phyloP scores from a whole-genome alignment of 2,329 filamentous ascomycete genomes.

The Nigrograna mackinnonii region DNA sequence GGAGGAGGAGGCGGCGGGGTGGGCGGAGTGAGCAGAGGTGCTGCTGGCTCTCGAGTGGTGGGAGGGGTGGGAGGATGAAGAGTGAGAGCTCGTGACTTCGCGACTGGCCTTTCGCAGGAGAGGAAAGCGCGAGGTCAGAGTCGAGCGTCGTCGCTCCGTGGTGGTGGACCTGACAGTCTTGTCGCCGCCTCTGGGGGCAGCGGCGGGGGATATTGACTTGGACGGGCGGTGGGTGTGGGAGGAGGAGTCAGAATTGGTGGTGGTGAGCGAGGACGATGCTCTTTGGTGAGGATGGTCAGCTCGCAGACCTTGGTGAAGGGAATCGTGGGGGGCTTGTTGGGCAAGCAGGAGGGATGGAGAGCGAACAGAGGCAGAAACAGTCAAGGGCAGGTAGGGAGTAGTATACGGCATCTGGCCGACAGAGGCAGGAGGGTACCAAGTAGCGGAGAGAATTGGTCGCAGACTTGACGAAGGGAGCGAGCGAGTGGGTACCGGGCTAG shows the following conservation, averaged over 20 bases:
- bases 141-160: conserved; percentile 25
- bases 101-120: conserved; percentile 37
- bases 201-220: neutral
- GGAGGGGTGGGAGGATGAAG: conserved; percentile 13
- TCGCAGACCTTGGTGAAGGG: too few species aligned
- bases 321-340: conserved; percentile 6
- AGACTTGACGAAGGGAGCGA: conserved; percentile 30
- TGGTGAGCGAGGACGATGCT: conserved; percentile 1
- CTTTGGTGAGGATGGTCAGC: too few species aligned
- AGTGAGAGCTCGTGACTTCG: conserved; percentile 15
- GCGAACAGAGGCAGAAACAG: conserved; percentile 17
- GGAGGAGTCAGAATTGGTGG: neutral
- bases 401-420: conserved; percentile 38
- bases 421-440: too few species aligned
- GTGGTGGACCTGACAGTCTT: conserved; percentile 6
- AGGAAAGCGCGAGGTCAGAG: conserved; percentile 35
- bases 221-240: conserved; percentile 1
- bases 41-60: conserved; percentile 24
- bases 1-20: neutral
- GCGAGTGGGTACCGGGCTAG: conserved; percentile 36
- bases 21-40: conserved; percentile 8
- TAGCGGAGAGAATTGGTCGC: conserved; percentile 32
- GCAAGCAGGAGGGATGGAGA: conserved; percentile 14
- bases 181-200: neutral
- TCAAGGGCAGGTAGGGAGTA: conserved; percentile 30